Percentiles rank a stretch among this genome's conserved stretches.
Conservation (phyloP, 345 rosid species). For the Syzygium oleosum region DNA sequence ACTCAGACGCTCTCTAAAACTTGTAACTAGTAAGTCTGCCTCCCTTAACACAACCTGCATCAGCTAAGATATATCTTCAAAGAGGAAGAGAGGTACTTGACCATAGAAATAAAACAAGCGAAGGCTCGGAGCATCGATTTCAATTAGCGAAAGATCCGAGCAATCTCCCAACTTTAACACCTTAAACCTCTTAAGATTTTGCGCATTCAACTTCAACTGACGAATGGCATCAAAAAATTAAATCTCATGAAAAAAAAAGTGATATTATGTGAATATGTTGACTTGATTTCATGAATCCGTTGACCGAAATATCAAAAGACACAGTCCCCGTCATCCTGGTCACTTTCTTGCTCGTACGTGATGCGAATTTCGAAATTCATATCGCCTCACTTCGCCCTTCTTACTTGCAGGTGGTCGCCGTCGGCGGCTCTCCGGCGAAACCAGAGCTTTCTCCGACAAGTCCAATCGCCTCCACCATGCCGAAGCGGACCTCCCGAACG, state of each 20-base stretch:
- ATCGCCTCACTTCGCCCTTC: not conserved
- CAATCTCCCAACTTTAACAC: not conserved
- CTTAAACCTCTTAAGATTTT: not conserved
- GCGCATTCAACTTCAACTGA: not conserved
- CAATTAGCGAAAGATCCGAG: not conserved
- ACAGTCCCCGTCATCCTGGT: not conserved
- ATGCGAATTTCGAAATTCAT: not conserved
- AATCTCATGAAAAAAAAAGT: constrained; percentile 25
- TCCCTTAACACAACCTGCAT: not conserved
- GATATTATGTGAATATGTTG: not conserved
- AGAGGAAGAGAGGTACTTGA: not conserved
- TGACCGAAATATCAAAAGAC: not conserved
- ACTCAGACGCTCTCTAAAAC: not conserved
- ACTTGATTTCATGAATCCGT: not conserved
- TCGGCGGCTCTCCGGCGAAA: constrained; percentile 23
- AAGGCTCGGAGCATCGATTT: not conserved
- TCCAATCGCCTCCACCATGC: constrained; percentile 9
- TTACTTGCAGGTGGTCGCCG: not conserved
- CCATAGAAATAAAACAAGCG: not conserved
- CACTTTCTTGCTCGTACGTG: not conserved
- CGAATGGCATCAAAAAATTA: not conserved
- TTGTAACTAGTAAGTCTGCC: not conserved
- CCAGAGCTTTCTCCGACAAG: constrained; percentile 30
- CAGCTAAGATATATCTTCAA: not conserved
- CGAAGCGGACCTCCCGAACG: constrained; percentile 10